These are phyloP conservation scores for Aspergillus heteromorphus DNA, from an alignment of 495 filamentous ascomycete species.

Conservation along the genomic window DNA sequence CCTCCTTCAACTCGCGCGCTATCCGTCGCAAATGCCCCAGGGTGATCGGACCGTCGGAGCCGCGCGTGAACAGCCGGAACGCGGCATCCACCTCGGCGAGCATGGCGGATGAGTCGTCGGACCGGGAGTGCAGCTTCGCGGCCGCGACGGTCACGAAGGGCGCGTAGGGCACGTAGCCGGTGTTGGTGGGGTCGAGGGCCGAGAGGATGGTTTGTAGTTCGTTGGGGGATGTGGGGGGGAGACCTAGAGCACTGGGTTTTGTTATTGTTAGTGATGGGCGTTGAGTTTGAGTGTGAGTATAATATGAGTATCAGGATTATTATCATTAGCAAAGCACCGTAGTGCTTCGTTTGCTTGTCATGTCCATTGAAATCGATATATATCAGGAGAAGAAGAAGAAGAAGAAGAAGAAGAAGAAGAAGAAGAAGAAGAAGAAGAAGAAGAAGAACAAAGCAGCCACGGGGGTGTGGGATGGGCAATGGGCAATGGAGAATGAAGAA, in stretches of 20 bases:
- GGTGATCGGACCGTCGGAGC: conserved; percentile 56
- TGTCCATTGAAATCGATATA: too few species aligned
- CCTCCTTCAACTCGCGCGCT: conserved; percentile 74
- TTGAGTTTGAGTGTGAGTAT: neutral
- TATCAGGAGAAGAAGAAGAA: too few species aligned
- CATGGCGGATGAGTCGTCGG: conserved; percentile 50
- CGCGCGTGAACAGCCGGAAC: conserved; percentile 68
- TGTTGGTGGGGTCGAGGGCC: conserved; percentile 73
- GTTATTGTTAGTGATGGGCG: neutral
- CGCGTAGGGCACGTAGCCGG: conserved; percentile 68
- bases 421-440: too few species aligned
- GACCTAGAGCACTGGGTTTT: conserved; percentile 62
- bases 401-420: too few species aligned
- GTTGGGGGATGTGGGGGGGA: conserved; percentile 53
- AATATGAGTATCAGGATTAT: neutral
- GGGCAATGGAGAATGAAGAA: neutral
- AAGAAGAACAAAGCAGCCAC: too few species aligned
- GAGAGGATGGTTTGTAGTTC: conserved; percentile 72
- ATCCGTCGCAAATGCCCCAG: conserved; percentile 70
- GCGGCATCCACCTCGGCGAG: conserved; percentile 71
- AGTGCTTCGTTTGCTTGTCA: too few species aligned
- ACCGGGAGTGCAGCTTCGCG: conserved; percentile 61
- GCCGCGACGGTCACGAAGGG: conserved; percentile 82
- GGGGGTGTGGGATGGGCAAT: too few species aligned
- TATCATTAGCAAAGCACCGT: too few species aligned